phyloP scores from a whole-genome alignment of 495 filamentous ascomycete genomes.

The Talaromyces trachyspermus region DNA sequence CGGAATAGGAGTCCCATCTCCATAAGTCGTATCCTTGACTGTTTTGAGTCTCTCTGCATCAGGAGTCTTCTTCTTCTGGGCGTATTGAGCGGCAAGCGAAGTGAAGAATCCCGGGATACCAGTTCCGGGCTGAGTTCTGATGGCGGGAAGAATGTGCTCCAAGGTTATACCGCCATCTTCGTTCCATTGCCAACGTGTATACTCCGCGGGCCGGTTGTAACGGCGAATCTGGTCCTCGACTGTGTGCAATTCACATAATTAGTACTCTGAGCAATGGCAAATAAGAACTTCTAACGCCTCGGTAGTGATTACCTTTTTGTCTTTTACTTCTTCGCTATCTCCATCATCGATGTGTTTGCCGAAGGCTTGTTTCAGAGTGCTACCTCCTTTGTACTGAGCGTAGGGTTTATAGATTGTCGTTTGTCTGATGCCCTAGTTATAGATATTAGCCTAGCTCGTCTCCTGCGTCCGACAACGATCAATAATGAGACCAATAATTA shows the following conservation, averaged over 20 bases:
- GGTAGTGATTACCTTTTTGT: no score
- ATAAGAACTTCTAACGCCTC: no score
- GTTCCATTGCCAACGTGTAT: slow-evolving; percentile 46
- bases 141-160: slow-evolving; percentile 36
- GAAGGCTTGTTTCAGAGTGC: slow-evolving; percentile 46
- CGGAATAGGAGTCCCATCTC: slow-evolving; percentile 46
- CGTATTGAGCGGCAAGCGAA: slow-evolving; percentile 37
- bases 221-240: slow-evolving; percentile 46
- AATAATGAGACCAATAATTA: slow-evolving; percentile 31
- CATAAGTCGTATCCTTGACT: slow-evolving; percentile 27
- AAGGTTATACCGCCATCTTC: slow-evolving; percentile 31
- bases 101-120: slow-evolving; percentile 47
- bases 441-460: no score
- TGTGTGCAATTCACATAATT: no score
- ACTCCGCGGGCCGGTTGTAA: slow-evolving; percentile 21
- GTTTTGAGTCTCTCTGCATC: not conserved
- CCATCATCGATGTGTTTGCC: slow-evolving; percentile 40
- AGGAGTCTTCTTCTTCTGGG: slow-evolving; percentile 11
- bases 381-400: slow-evolving; percentile 37
- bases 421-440: no score
- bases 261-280: no score
- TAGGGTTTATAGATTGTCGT: slow-evolving; percentile 41
- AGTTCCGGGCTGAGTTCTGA: slow-evolving; percentile 41
- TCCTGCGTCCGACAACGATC: no score
- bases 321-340: slow-evolving; percentile 35